phyloP scores from a whole-genome alignment of 495 filamentous ascomycete species.

The Mycothermus thermophilus region DNA sequence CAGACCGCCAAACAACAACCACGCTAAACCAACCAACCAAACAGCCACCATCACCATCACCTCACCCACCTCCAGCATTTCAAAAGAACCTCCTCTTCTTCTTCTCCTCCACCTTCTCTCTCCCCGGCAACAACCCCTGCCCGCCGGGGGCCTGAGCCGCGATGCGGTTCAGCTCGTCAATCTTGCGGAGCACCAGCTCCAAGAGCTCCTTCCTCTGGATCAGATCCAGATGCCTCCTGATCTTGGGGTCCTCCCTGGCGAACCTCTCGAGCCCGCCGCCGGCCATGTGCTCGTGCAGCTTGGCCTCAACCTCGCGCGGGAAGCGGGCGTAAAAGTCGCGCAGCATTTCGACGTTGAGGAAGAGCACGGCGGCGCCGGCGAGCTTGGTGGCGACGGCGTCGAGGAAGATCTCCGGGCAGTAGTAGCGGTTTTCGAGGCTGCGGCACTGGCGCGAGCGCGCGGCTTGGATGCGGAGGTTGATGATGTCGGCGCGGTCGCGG shows the following conservation, averaged over 20 bases:
- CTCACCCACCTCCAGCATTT: neutral
- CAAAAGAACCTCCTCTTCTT: neutral
- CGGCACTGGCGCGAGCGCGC: slow-evolving; percentile 79
- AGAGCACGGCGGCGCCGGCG: slow-evolving; percentile 84
- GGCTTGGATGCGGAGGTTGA: slow-evolving; percentile 78
- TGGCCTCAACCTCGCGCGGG: slow-evolving; percentile 75
- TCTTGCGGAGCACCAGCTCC: slow-evolving; percentile 84
- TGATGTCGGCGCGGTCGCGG: slow-evolving; percentile 71
- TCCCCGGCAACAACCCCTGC: neutral
- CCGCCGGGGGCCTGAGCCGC: neutral
- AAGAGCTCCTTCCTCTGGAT: slow-evolving; percentile 84
- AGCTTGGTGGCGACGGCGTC: slow-evolving; percentile 94
- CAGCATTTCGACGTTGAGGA: slow-evolving; percentile 93
- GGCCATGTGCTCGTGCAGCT: slow-evolving; percentile 70
- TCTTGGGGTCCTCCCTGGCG: slow-evolving; percentile 80
- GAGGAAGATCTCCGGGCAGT: slow-evolving; percentile 93
- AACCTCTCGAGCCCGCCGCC: slow-evolving; percentile 74
- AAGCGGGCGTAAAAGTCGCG: slow-evolving; percentile 97
- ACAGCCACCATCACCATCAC: no score
- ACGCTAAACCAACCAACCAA: no score
- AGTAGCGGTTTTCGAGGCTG: slow-evolving; percentile 72
- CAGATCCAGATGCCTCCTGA: slow-evolving; percentile 77
- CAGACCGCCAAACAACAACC: no score
- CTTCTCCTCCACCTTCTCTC: neutral
- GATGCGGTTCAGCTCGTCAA: slow-evolving; percentile 62